Conservation (phyloP, 441 rosid genomes). For the Populus tomentosa region DNA sequence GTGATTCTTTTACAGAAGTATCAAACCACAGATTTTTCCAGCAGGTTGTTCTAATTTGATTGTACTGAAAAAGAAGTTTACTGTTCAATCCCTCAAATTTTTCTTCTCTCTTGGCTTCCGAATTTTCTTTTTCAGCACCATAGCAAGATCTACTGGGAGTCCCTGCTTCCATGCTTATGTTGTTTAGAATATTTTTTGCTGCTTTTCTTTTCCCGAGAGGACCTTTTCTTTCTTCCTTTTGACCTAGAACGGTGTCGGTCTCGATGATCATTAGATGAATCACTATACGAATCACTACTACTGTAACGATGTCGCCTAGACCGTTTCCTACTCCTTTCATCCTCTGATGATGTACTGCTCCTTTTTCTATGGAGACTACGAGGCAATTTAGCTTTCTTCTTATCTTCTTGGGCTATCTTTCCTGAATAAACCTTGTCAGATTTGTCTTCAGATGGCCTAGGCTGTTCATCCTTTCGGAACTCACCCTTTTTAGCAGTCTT, state of each 20-base stretch:
- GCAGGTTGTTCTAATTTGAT: background rate
- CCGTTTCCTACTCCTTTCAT: conserved; percentile 51
- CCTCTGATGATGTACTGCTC: conserved; percentile 53
- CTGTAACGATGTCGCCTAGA: conserved; percentile 38
- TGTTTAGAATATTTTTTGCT: conserved; percentile 61
- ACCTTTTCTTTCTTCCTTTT: conserved; percentile 45
- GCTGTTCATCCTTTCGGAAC: conserved; percentile 12
- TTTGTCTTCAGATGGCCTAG: conserved; percentile 23
- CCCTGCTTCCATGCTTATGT: conserved; percentile 39
- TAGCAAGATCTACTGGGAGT: conserved; percentile 40
- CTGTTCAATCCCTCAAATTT: conserved; percentile 38
- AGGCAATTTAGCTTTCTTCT: conserved; percentile 34
- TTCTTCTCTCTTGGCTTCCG: conserved; percentile 46
- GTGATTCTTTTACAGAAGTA: background rate
- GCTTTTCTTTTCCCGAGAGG: conserved; percentile 56
- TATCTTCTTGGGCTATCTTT: conserved; percentile 25
- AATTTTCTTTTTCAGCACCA: conserved; percentile 33
- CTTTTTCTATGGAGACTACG: conserved; percentile 16
- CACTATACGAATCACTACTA: conserved; percentile 51
- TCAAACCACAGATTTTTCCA: background rate
- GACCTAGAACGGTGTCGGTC: conserved; percentile 48
- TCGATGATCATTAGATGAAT: conserved; percentile 44
- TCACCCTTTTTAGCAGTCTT: conserved; percentile 15
- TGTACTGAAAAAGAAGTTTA: background rate
- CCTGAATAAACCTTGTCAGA: conserved; percentile 17